phyloP scores from a whole-genome alignment of 371 early-diverging fungal species.

The Circinella umbellata region DNA sequence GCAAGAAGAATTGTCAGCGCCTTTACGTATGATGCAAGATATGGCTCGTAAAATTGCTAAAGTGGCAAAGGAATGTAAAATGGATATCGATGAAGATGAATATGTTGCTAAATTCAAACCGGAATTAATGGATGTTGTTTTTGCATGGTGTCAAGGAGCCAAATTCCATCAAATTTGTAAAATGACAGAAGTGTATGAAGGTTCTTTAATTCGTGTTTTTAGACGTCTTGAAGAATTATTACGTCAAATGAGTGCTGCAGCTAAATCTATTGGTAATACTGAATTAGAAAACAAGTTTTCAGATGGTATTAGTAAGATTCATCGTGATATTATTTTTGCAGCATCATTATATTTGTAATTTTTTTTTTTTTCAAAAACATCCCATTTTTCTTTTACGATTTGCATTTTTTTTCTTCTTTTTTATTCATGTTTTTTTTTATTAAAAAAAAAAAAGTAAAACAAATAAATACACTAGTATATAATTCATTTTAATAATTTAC shows the following conservation, averaged over 20 bases:
- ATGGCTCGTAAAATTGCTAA: slow-evolving; percentile 88
- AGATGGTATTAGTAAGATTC: slow-evolving; percentile 91
- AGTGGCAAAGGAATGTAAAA: slow-evolving; percentile 88
- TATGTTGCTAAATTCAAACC: slow-evolving; percentile 86
- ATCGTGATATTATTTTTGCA: slow-evolving; percentile 99
- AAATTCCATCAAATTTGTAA: slow-evolving; percentile 96
- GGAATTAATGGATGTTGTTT: slow-evolving; percentile 98
- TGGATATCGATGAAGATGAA: slow-evolving; percentile 80
- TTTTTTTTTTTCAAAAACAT: neutral
- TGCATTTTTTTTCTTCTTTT: no score
- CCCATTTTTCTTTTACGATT: no score
- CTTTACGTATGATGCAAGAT: slow-evolving; percentile 86
- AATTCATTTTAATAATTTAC: no score
- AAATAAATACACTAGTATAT: no score
- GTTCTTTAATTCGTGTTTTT: slow-evolving; percentile 95
- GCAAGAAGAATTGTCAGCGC: slow-evolving; percentile 80
- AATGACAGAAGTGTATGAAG: slow-evolving; percentile 98
- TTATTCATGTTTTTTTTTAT: no score
- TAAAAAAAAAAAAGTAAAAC: no score
- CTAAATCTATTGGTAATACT: slow-evolving; percentile 97
- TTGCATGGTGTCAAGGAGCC: slow-evolving; percentile 95
- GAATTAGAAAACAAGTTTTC: slow-evolving; percentile 98
- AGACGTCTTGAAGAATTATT: slow-evolving; percentile 96
- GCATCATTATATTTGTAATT: slow-evolving; percentile 92
- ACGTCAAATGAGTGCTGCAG: slow-evolving; percentile 94